Conservation (phyloP, 352 stramenopile species). For the Globisporangium spinosum region DNA sequence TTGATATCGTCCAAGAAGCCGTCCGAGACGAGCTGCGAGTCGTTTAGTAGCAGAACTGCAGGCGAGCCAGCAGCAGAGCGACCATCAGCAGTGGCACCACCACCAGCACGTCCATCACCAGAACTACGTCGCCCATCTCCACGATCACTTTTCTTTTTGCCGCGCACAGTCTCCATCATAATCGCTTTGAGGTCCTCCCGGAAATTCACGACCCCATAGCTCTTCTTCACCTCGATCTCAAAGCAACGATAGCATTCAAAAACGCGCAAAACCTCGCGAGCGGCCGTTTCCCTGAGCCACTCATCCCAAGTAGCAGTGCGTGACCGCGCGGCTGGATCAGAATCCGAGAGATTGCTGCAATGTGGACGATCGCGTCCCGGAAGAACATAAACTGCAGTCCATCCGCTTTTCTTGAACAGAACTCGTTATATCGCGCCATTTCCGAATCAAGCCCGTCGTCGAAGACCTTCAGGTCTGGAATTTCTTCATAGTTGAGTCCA, state of each 20-base stretch:
- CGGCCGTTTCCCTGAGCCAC: slow-evolving; percentile 81
- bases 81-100: neutral
- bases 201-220: slow-evolving; percentile 84
- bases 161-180: slow-evolving; percentile 47
- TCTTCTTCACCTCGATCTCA: slow-evolving; percentile 85
- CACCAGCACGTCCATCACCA: neutral
- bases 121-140: neutral
- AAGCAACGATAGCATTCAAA: slow-evolving; percentile 67
- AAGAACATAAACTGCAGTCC: slow-evolving; percentile 73
- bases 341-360: slow-evolving; percentile 81
- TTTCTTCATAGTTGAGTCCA: slow-evolving; percentile 11
- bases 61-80: slow-evolving; percentile 18
- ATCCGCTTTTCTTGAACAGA: slow-evolving; percentile 9
- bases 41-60: slow-evolving; percentile 77
- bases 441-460: slow-evolving; percentile 51
- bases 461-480: slow-evolving; percentile 46
- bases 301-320: slow-evolving; percentile 84
- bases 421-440: slow-evolving; percentile 44
- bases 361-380: slow-evolving; percentile 79
- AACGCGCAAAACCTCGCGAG: slow-evolving; percentile 76
- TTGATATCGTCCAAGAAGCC: slow-evolving; percentile 87
- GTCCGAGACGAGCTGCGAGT: slow-evolving; percentile 83
- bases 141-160: slow-evolving; percentile 19
- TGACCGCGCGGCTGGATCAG: slow-evolving; percentile 85
- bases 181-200: slow-evolving; percentile 80